Evolutionary conservation across 495 filamentous ascomycete genomes (phyloP), one percentile per base, ranked within the genome.

Genomic region (Amorphotheca resinae): DNA sequence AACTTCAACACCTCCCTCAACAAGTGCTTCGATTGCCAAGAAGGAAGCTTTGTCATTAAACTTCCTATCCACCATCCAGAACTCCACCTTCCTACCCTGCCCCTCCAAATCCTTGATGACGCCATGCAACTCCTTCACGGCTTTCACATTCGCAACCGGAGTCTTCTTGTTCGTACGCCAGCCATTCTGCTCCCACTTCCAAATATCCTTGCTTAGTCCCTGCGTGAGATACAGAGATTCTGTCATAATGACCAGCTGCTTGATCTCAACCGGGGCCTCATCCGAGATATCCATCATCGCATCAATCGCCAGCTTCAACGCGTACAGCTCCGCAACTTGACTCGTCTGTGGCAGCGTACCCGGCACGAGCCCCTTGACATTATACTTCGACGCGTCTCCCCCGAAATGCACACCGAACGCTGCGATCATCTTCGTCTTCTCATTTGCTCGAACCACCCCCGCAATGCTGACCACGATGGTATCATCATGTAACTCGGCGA

Each of bases 291-390:
- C 22, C 16, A 42, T 38, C 6, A 48, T 22, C 41, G 46, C 45
- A 38, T 64, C 30, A 1, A 69, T 52, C 14, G 60, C 65, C 6
- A 64, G n/a, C 18, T 64, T 60, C 22, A 63, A 52, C 18, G 57
- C 59, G 1, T 44, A 48, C 22, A 68, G 25, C 42, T 67, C 59
- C 11, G 63, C 61, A 31, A 57, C 50, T 42, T 65, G 60, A 41
- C 50, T 63, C 2, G 66, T 67, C 5, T 63, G 59, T 0, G 31
- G 14, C n/a, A 37, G 18, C 3, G 23, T 31, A 1, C 6, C 22
- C 3, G 21, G 41, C 35, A 57, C 41, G 4, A 41, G 20, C 3
- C 38, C 44, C 2, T 22, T 35, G 2, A 8, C 18, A 18, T 47
- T 47, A 4, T 41, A 25, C 14, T 22, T 15, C 3, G 22, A 14